Percentiles rank a stretch among this genome's conserved stretches.
Evolutionary conservation across 768 basidiomycete species (phyloP).

Genomic region (Suillus brevipes): DNA sequence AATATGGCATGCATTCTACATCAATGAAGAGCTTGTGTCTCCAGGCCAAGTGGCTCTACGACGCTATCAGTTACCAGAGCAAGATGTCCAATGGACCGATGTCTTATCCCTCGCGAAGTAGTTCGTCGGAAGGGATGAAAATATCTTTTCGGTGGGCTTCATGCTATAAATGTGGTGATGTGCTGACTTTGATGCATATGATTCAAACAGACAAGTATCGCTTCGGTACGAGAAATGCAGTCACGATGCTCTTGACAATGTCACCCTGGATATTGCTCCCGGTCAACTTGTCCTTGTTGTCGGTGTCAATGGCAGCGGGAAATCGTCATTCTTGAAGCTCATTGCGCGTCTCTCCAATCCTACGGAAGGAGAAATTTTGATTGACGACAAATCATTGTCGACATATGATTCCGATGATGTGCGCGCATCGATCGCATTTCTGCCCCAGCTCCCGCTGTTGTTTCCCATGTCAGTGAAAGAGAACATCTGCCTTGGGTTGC

Average conservation of each 20-base stretch:
- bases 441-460: slow-evolving; percentile 50
- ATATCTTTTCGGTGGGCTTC: slow-evolving; percentile 26
- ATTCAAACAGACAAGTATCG: slow-evolving; percentile 18
- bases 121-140: slow-evolving; percentile 23
- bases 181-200: slow-evolving; percentile 3
- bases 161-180: not conserved
- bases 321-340: slow-evolving; percentile 44
- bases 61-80: slow-evolving; percentile 21
- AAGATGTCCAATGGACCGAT: slow-evolving; percentile 20
- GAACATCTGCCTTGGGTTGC: slow-evolving; percentile 39
- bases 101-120: slow-evolving; percentile 13
- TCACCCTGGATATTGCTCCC: slow-evolving; percentile 29
- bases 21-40: slow-evolving; percentile 17
- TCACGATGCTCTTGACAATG: slow-evolving; percentile 22
- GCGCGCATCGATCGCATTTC: slow-evolving; percentile 44
- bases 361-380: slow-evolving; percentile 41
- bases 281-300: slow-evolving; percentile 34
- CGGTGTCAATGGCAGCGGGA: slow-evolving; percentile 31
- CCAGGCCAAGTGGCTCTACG: slow-evolving; percentile 22
- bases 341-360: slow-evolving; percentile 51
- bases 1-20: slow-evolving; percentile 9
- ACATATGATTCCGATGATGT: slow-evolving; percentile 41
- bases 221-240: slow-evolving; percentile 24
- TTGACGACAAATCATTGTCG: slow-evolving; percentile 43
- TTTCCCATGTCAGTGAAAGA: slow-evolving; percentile 49